Conservation (phyloP, 352 stramenopile species). For the Thalassiosira oceanica region DNA sequence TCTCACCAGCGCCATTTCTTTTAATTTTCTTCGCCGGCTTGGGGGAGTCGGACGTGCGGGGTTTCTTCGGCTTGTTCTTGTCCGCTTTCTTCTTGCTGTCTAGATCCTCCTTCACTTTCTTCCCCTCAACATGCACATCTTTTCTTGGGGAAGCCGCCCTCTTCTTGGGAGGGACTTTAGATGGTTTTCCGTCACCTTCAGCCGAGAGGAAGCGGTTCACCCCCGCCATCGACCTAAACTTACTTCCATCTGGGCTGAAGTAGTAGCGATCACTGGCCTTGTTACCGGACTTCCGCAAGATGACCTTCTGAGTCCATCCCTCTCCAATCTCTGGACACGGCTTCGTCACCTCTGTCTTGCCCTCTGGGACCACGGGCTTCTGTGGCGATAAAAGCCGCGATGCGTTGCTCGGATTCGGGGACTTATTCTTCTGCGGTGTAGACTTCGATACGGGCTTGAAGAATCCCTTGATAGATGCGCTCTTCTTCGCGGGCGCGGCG, state of each 20-base stretch:
- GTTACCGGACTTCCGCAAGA: conserved; percentile 5
- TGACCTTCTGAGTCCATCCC: conserved; percentile 27
- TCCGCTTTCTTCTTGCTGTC: not conserved
- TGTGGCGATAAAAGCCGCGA: not conserved
- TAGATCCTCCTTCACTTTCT: conserved; percentile 44
- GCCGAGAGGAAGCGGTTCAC: conserved; percentile 12
- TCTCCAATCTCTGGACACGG: conserved; percentile 20
- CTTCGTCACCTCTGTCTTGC: conserved; percentile 4
- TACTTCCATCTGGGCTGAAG: conserved; percentile 15
- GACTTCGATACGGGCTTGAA: not conserved
- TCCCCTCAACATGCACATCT: conserved; percentile 49
- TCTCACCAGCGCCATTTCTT: not conserved
- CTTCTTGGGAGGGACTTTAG: conserved; percentile 5
- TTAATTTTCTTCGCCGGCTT: conserved; percentile 5
- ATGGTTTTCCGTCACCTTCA: not conserved
- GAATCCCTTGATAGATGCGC: conserved; percentile 4
- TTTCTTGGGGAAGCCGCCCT: too few relatives aligned
- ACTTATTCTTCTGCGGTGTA: not conserved
- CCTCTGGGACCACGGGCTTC: conserved; percentile 8
- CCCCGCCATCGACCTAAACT: conserved; percentile 32
- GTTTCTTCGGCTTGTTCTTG: too few relatives aligned
- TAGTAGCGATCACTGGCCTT: conserved; percentile 26
- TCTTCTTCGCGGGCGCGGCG: not conserved
- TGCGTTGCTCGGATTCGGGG: not conserved
- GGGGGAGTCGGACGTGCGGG: conserved; percentile 2